phyloP scores from a whole-genome alignment of 176 grass and related monocot species.

The Tuctoria greenei region DNA sequence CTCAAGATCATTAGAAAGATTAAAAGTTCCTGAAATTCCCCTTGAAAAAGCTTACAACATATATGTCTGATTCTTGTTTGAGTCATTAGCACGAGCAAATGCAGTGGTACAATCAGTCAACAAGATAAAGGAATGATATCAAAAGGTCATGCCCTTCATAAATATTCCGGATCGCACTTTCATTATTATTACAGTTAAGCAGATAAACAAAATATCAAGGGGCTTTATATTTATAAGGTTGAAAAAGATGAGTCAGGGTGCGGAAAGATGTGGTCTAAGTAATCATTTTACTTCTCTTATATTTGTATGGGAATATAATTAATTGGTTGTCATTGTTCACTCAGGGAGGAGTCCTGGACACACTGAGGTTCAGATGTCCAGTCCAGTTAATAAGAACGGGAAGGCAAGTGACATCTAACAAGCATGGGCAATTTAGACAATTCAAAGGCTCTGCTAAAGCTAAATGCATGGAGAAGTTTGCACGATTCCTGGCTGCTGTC shows the following conservation, averaged over 20 bases:
- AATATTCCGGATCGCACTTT: constrained; percentile 28
- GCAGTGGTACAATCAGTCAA: constrained; percentile 31
- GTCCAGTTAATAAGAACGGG: constrained; percentile 24
- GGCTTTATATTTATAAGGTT: constrained; percentile 38
- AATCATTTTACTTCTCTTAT: constrained; percentile 37
- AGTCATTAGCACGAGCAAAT: constrained; percentile 32
- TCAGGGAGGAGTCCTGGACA: constrained; percentile 26
- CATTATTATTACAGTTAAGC: constrained; percentile 28
- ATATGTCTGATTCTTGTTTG: constrained; percentile 20
- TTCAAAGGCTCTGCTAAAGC: constrained; percentile 39
- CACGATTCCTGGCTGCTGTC: constrained; percentile 37
- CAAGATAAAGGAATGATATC: constrained; percentile 39
- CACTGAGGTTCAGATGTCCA: constrained; percentile 24
- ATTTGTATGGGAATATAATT: constrained; percentile 27
- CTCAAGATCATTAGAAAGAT: constrained; percentile 22
- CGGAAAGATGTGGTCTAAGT: constrained; percentile 41
- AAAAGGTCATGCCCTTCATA: constrained; percentile 27
- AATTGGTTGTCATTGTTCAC: constrained; percentile 12
- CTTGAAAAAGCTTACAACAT: background rate
- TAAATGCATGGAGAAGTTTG: constrained; percentile 47
- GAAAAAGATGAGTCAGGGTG: constrained; percentile 34
- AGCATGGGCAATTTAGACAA: constrained; percentile 50
- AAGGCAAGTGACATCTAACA: constrained; percentile 8
- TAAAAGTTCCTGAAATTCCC: background rate
- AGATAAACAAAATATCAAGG: constrained; percentile 22